Evolutionary conservation across 192 early-diverging fungal genomes (phyloP), one percentile per base, ranked within the genome.

Genomic region (Backusella sp.): DNA sequence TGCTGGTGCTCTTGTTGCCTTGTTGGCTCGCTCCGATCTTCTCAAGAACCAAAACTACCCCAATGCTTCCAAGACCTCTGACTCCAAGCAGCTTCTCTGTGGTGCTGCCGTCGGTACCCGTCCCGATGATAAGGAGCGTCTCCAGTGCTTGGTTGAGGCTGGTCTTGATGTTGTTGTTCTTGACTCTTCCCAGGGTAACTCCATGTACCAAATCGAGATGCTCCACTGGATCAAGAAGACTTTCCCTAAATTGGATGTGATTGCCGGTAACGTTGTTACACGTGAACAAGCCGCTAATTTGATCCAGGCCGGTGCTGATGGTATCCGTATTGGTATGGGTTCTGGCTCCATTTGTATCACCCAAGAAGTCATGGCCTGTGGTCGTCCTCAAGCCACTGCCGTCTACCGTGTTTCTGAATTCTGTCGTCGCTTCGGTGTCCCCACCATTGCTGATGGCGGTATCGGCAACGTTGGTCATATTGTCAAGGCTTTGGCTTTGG

Each of bases 281-380:
- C 90, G 92, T 82, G 94, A 97, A 84, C 96, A 99, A 84, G 96
- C 96, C 49, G 90, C 94, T 70, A 88, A 87, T 75, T 85, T 99
- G 53, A 97, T 98, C 82, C 90, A 83, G 1, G 97, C 96, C 44
- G 97, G 97, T 73, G 97, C 96, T 70, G 97, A 99, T 79, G 97
- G 91, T 71, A 85, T 99, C 73, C 91, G 94, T 75, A 90, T 99
- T 56, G 97, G 97, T 59, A 99, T 99, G 97, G 97, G 97, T 41
- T 93, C 91, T 76, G 97, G 97, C n/a, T 94, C 93, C 35, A 98
- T 98, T 79, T 98, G 97, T 88, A 98, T 98, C 73, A 98, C 96
- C 49, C 96, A 98, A 83, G 97, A 97, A 86, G 96, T 96, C 82
- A 99, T 98, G 96, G 96, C 97, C 66, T 96, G 96, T 69, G 97